Base-by-base conservation (phyloP, 73 alveolate species). In the Symbiodinium natans region DNA sequence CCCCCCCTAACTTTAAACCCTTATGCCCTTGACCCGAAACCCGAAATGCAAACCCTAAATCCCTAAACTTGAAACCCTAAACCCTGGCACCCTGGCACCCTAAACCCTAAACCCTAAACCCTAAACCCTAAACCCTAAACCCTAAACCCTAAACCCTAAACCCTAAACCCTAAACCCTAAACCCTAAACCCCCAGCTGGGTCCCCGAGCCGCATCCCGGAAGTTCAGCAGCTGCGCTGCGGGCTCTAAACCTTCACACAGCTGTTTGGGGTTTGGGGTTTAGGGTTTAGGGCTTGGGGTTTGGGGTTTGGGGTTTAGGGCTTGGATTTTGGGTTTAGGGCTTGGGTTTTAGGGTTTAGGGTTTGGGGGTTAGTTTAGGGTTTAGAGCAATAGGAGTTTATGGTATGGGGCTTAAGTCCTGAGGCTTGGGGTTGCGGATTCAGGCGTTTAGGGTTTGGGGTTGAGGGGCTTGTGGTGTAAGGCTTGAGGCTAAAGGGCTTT, bases 151-250 rank as follows among this genome's bases (percentile, higher is more conserved):
- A 23, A 59, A 59, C 77, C 74, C 74, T 56, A 56, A 15, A 21
- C 74, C 74, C 74, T 56, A 21, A 56, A 46, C 59, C 59, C 59
- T 46, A 56, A 56, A 56, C 74, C 74, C 74, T 56, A 56, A 56
- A 56, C 74, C 74, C 74, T 21, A 56, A 56, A 56, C 74, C 25
- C 74, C 74, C 11, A 71, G 21, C 41, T 6, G 83, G 41, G 10
- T 6, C 83, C 11, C 33, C 21, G 27, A 7, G 40, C 83, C 39
- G 87, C 96, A 71, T 68, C 87, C 15, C 87, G 56, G 75, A 89
- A 89, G 87, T 68, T 89, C 87, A 89, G 42, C 74, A 89, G 75
- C 39, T 73, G 96, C 43, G 96, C 96, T 27, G 75, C 96, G 5
- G 96, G 96, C 75, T 89, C 96, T 25, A 89, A 63, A 27, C 96